A percentile compares a stretch with the other conserved stretches of the same genome.
These are phyloP conservation scores for Phytophthora constricta DNA, from an alignment of 352 stramenopile species.

Conservation along the genomic window DNA sequence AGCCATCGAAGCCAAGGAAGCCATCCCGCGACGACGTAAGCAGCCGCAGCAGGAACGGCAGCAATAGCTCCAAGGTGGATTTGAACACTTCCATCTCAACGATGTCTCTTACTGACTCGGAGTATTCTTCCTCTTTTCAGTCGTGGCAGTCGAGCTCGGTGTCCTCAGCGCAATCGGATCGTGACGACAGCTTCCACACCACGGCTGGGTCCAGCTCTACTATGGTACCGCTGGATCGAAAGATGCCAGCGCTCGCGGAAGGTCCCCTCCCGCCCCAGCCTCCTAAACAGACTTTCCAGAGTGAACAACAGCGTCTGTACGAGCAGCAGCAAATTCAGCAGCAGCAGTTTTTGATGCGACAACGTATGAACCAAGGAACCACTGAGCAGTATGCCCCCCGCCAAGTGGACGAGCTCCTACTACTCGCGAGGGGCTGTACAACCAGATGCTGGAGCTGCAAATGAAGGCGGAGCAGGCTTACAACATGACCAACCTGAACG, in stretches of 20 bases:
- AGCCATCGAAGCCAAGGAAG: slow-evolving; percentile 40
- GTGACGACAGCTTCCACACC: slow-evolving; percentile 47
- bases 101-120: slow-evolving; percentile 57
- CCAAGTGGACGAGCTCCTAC: slow-evolving; percentile 12
- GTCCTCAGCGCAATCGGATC: slow-evolving; percentile 59
- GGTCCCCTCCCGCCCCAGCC: slow-evolving; percentile 17
- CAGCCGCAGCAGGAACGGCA: slow-evolving; percentile 39
- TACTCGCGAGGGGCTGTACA: slow-evolving; percentile 68
- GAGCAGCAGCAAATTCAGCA: slow-evolving; percentile 45
- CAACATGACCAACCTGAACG: slow-evolving; percentile 79
- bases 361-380: slow-evolving; percentile 39
- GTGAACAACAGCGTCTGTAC: slow-evolving; percentile 39
- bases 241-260: slow-evolving; percentile 58
- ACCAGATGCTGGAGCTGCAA: slow-evolving; percentile 81
- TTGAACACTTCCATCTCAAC: slow-evolving; percentile 38
- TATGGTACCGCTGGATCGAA: slow-evolving; percentile 38
- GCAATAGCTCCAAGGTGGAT: slow-evolving; percentile 28
- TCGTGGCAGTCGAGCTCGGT: slow-evolving; percentile 67
- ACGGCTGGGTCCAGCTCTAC: slow-evolving; percentile 22
- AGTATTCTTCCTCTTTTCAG: slow-evolving; percentile 62
- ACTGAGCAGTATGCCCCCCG: slow-evolving; percentile 6
- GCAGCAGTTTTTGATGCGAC: slow-evolving; percentile 39
- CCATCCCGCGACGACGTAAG: slow-evolving; percentile 10
- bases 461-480: slow-evolving; percentile 71
- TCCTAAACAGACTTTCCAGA: slow-evolving; percentile 35